phyloP scores from a whole-genome alignment of 2,329 filamentous ascomycete genomes.

The Arthrobotrys sphaeroides region DNA sequence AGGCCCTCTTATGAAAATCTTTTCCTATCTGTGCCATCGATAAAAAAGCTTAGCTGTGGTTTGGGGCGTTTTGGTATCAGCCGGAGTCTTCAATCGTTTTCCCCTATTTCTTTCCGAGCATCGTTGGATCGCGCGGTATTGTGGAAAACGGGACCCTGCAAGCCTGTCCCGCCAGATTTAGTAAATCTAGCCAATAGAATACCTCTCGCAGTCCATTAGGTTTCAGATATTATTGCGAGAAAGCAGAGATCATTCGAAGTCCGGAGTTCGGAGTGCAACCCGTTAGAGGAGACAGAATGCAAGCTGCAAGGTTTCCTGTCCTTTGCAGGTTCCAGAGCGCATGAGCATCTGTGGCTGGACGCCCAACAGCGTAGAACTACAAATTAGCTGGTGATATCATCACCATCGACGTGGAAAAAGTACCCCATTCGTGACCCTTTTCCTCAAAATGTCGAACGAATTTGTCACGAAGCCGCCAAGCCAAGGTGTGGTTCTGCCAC shows the following conservation, averaged over 20 bases:
- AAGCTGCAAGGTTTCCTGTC: constrained; percentile 19
- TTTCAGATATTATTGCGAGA: constrained; percentile 13
- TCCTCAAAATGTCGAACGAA: background rate
- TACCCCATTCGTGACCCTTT: background rate
- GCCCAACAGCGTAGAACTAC: background rate
- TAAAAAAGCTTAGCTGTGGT: constrained; percentile 32
- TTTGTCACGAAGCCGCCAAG: background rate
- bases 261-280: constrained; percentile 11
- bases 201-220: constrained; percentile 4
- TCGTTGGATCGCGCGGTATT: constrained; percentile 30
- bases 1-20: constrained; percentile 43
- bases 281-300: constrained; percentile 10
- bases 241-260: background rate
- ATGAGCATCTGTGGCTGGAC: background rate
- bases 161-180: background rate
- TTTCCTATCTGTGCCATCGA: constrained; percentile 8
- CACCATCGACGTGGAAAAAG: background rate
- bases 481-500: background rate
- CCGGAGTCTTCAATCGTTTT: background rate
- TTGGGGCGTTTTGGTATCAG: background rate
- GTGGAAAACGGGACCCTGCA: constrained; percentile 6
- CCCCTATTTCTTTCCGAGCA: constrained; percentile 41
- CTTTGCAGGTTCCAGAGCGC: background rate
- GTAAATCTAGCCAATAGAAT: constrained; percentile 13
- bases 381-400: background rate